These are phyloP conservation scores for Mucuna pruriens DNA, from an alignment of 306 rosid genomes.

Conservation along the genomic window DNA sequence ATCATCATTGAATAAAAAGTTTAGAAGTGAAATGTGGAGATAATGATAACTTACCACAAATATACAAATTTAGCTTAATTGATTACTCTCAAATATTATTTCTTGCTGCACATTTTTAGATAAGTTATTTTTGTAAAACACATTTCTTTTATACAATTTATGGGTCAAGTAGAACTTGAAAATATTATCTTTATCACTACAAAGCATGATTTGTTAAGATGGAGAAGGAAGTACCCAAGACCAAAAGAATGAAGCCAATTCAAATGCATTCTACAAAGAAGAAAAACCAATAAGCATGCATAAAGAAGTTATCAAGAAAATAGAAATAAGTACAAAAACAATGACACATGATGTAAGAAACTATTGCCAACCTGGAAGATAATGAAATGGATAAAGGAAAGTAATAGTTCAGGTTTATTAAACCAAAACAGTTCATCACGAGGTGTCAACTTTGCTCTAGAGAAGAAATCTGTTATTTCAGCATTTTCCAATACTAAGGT, in stretches of 20 bases:
- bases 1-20: neutral
- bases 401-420: slow-evolving; percentile 71
- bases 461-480: slow-evolving; percentile 47
- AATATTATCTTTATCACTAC: neutral
- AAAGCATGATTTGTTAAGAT: neutral
- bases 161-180: neutral
- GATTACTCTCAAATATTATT: neutral
- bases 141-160: neutral
- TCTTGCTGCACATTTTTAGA: neutral
- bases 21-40: neutral
- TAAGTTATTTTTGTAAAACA: neutral
- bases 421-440: slow-evolving; percentile 88
- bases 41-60: neutral
- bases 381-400: slow-evolving; percentile 78
- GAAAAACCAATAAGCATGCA: neutral
- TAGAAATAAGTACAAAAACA: neutral
- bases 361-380: slow-evolving; percentile 64
- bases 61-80: neutral
- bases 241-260: slow-evolving; percentile 84
- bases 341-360: neutral
- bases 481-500: slow-evolving; percentile 78
- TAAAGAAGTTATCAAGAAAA: slow-evolving; percentile 1
- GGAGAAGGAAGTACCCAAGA: slow-evolving; percentile 66
- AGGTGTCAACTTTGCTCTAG: slow-evolving; percentile 62
- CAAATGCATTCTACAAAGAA: slow-evolving; percentile 76